Percentiles rank a stretch among this genome's conserved stretches.
phyloP scores from a whole-genome alignment of 2,329 filamentous ascomycete species.

The Hirsutella rhossiliensis region DNA sequence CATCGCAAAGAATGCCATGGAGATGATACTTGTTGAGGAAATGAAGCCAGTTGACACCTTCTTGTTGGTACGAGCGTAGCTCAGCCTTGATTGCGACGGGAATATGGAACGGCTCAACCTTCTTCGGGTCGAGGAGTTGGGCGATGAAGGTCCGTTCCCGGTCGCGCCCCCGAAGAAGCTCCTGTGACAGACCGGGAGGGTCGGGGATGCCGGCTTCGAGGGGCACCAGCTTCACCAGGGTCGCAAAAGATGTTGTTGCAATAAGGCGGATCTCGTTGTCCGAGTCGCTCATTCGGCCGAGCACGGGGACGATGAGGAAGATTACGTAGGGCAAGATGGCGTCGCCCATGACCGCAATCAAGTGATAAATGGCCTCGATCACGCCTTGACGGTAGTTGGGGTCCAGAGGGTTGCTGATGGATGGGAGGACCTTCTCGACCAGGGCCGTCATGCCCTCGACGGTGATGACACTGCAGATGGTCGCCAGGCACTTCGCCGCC shows the following conservation, averaged over 20 bases:
- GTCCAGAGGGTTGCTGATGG: constrained; percentile 83
- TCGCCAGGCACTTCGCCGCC: constrained; percentile 93
- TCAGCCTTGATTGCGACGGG: constrained; percentile 96
- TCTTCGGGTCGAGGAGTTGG: constrained; percentile 92
- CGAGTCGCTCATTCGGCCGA: constrained; percentile 96
- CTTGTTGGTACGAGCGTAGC: constrained; percentile 92
- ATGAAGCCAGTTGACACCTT: constrained; percentile 96
- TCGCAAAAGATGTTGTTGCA: constrained; percentile 93
- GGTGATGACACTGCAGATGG: constrained; percentile 91
- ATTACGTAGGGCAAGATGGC: constrained; percentile 94
- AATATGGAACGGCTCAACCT: constrained; percentile 87
- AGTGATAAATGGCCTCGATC: constrained; percentile 89
- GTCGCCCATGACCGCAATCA: constrained; percentile 98
- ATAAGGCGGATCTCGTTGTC: constrained; percentile 91
- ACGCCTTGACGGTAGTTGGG: constrained; percentile 83
- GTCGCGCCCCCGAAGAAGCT: constrained; percentile 80
- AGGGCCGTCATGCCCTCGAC: constrained; percentile 93
- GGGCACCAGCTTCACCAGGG: constrained; percentile 90
- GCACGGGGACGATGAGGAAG: constrained; percentile 92
- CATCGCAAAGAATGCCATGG: constrained; percentile 95
- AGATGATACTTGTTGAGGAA: constrained; percentile 98
- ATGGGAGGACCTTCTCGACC: constrained; percentile 83
- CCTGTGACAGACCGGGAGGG: constrained; percentile 80
- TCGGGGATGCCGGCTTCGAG: constrained; percentile 96
- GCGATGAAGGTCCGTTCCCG: constrained; percentile 92